A percentile compares a stretch with the other conserved stretches of the same genome.
These are phyloP conservation scores for Saccharomycopsis sp. DNA, from an alignment of 805 yeast genomes.

Conservation along the genomic window DNA sequence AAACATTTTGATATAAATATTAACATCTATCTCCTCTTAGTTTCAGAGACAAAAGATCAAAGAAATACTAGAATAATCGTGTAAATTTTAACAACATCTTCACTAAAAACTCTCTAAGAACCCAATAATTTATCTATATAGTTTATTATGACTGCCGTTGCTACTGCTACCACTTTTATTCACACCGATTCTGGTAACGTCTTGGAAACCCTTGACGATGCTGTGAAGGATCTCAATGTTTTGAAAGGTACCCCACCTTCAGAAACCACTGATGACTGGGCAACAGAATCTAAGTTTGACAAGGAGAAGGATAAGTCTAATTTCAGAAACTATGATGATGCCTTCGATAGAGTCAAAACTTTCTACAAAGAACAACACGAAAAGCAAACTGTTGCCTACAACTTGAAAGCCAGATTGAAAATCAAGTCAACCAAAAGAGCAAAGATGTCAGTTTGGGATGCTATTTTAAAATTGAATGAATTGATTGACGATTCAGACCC, in stretches of 20 bases:
- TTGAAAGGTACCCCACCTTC: conserved; percentile 29
- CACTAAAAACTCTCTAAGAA: too few relatives aligned
- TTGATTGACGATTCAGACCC: conserved; percentile 69
- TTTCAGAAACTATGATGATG: conserved; percentile 61
- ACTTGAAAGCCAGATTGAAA: conserved; percentile 63
- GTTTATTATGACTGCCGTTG: not conserved
- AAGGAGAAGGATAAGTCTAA: conserved; percentile 30
- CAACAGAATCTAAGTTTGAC: conserved; percentile 20
- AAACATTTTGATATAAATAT: too few relatives aligned
- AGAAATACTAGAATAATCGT: too few relatives aligned
- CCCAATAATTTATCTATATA: not conserved
- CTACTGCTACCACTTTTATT: conserved; percentile 12
- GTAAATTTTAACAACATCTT: too few relatives aligned
- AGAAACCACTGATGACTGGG: conserved; percentile 6
- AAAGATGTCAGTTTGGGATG: conserved; percentile 67
- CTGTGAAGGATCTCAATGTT: conserved; percentile 37
- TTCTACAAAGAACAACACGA: conserved; percentile 66
- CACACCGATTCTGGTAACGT: conserved; percentile 17
- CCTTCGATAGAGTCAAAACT: conserved; percentile 58
- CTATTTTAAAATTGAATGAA: conserved; percentile 52
- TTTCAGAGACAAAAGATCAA: too few relatives aligned
- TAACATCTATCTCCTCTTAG: too few relatives aligned
- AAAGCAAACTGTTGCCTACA: conserved; percentile 65
- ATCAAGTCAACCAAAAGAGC: conserved; percentile 64
- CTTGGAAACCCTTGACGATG: conserved; percentile 31